A percentile compares a stretch with the other conserved stretches of the same genome.
Evolutionary conservation across 140 eudicot genomes (phyloP).

Genomic region (Ambrosia hybrid): DNA sequence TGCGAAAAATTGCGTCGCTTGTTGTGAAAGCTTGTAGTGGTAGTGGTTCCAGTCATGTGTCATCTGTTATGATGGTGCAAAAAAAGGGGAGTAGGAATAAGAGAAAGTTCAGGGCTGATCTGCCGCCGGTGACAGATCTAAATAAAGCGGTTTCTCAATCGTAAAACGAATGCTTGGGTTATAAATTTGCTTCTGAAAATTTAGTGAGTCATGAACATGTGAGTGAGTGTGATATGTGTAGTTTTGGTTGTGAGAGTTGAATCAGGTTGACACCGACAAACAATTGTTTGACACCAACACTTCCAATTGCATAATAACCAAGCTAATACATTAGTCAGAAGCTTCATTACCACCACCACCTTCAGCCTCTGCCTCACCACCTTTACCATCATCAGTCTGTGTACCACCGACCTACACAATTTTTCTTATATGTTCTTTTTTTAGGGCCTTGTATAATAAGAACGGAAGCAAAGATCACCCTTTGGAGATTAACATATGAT

Average conservation of each 20-base stretch:
- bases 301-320: too few species aligned
- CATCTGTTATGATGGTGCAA: slow-evolving; percentile 50
- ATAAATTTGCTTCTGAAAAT: slow-evolving; percentile 73
- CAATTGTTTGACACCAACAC: too few species aligned
- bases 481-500: too few species aligned
- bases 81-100: slow-evolving; percentile 93
- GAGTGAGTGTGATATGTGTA: slow-evolving; percentile 65
- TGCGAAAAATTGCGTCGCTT: slow-evolving; percentile 67
- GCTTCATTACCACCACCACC: too few species aligned
- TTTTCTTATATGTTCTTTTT: too few species aligned
- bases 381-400: too few species aligned
- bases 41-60: slow-evolving; percentile 53
- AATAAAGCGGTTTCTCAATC: slow-evolving; percentile 44
- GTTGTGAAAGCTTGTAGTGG: slow-evolving; percentile 64
- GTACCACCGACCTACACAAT: too few species aligned
- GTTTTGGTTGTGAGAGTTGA: slow-evolving; percentile 46
- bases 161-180: slow-evolving; percentile 48
- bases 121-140: slow-evolving; percentile 62
- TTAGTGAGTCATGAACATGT: slow-evolving; percentile 53
- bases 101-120: slow-evolving; percentile 91
- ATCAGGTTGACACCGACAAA: slow-evolving; percentile 65
- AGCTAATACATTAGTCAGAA: too few species aligned
- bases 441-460: too few species aligned
- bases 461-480: too few species aligned
- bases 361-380: too few species aligned